These are phyloP conservation scores for Colletotrichum truncatum DNA, from an alignment of 2,329 filamentous ascomycete genomes.

Conservation along the genomic window DNA sequence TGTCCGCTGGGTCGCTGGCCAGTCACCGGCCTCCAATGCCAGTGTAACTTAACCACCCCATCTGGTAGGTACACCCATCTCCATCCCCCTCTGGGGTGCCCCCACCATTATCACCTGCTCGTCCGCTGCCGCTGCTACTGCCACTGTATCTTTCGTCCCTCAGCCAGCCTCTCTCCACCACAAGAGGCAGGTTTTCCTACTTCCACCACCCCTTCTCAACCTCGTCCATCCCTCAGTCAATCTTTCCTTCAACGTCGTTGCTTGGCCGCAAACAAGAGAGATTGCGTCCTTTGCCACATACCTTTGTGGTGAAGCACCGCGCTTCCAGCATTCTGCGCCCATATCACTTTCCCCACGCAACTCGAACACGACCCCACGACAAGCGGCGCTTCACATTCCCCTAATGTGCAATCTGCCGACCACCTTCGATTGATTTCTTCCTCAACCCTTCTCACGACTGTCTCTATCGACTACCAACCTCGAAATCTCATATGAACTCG, in stretches of 20 bases:
- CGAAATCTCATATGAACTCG: not conserved
- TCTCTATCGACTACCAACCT: not conserved
- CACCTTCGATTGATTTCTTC: not conserved
- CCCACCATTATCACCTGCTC: constrained; percentile 28
- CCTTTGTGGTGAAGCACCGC: constrained; percentile 12
- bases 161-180: constrained; percentile 29
- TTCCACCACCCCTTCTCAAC: constrained; percentile 1
- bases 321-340: not conserved
- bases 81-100: constrained; percentile 11
- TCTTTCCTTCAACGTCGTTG: not conserved
- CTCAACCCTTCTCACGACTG: not conserved
- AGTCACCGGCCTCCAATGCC: constrained; percentile 15
- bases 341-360: not conserved
- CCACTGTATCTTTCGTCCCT: constrained; percentile 4
- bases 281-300: not conserved
- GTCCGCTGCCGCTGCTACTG: constrained; percentile 1
- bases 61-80: not conserved
- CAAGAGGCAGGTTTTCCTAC: constrained; percentile 26
- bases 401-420: constrained; percentile 1
- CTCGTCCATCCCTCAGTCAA: not conserved
- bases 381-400: not conserved
- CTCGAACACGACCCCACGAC: constrained; percentile 20
- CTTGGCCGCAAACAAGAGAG: not conserved
- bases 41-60: not conserved
- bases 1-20: constrained; percentile 5